Percentiles rank a stretch among this genome's conserved stretches.
phyloP scores from a whole-genome alignment of 148 eudicot species.

The Pharnaceum exiguum region DNA sequence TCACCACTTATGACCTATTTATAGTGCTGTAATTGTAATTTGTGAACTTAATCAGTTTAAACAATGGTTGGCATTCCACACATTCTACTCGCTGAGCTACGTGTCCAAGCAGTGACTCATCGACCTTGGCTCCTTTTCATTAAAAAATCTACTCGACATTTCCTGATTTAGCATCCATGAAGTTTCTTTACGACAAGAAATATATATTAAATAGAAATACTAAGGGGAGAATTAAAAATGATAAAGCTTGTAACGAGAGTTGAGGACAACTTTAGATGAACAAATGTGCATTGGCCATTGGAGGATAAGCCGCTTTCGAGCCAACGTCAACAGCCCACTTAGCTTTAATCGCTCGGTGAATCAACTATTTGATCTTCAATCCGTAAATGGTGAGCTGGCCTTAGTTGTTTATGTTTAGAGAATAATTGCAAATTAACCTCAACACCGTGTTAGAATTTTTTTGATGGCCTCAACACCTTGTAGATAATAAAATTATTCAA shows the following conservation, averaged over 20 bases:
- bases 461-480: too few relatives aligned
- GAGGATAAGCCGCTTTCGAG: conserved; percentile 25
- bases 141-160: conserved; percentile 21
- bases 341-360: not conserved
- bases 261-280: conserved; percentile 13
- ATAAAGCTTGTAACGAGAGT: conserved; percentile 9
- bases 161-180: conserved; percentile 39
- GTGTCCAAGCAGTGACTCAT: conserved; percentile 45
- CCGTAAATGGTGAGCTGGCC: conserved; percentile 4
- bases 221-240: not conserved
- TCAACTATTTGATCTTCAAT: not conserved
- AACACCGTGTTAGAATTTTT: not conserved
- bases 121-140: conserved; percentile 4
- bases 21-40: conserved; percentile 25
- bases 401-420: not conserved
- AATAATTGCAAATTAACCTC: not conserved
- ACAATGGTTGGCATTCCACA: conserved; percentile 15
- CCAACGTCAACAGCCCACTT: conserved; percentile 34
- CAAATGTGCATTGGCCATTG: conserved; percentile 39
- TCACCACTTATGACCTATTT: conserved; percentile 47
- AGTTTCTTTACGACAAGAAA: conserved; percentile 27
- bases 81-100: conserved; percentile 12
- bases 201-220: not conserved
- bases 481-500: too few relatives aligned
- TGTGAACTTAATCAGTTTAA: conserved; percentile 23